phyloP scores from a whole-genome alignment of 1,284 basidiomycete species.

The Heterobasidion annosum region DNA sequence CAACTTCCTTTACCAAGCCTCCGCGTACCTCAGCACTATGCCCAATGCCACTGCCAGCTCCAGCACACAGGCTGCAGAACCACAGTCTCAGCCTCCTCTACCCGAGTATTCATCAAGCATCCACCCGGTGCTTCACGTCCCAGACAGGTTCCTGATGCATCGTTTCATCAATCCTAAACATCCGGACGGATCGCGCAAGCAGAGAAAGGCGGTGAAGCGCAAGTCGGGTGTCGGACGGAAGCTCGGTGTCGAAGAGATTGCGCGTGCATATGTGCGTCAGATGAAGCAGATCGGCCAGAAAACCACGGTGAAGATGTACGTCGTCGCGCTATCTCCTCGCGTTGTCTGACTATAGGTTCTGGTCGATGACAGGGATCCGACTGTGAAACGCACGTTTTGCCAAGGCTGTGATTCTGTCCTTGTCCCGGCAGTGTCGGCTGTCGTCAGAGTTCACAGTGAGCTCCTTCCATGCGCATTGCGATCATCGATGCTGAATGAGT shows the following conservation, averaged over 20 bases:
- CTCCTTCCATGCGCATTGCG: constrained; percentile 5
- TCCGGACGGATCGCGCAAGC: neutral
- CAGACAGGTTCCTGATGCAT: neutral
- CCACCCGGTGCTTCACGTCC: neutral
- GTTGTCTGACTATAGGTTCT: neutral
- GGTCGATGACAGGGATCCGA: constrained; percentile 55
- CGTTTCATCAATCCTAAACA: neutral
- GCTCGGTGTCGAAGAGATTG: constrained; percentile 38
- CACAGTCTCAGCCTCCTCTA: neutral
- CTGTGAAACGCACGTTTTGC: constrained; percentile 71
- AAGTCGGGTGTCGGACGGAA: constrained; percentile 17
- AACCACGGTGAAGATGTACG: constrained; percentile 67
- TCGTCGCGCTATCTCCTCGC: constrained; percentile 4
- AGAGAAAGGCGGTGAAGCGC: constrained; percentile 15
- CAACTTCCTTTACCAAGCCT: constrained; percentile 79
- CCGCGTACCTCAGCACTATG: constrained; percentile 49
- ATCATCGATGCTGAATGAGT: neutral
- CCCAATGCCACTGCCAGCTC: constrained; percentile 7
- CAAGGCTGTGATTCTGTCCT: constrained; percentile 56
- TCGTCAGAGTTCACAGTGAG: constrained; percentile 57
- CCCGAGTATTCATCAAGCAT: neutral
- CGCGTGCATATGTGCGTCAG: constrained; percentile 50
- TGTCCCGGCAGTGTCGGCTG: constrained; percentile 56
- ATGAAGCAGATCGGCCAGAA: constrained; percentile 68
- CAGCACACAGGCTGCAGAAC: neutral